Percentiles rank a stretch among this genome's conserved stretches.
phyloP scores from a whole-genome alignment of 2,329 filamentous ascomycete species.

The Teratosphaeria destructans region DNA sequence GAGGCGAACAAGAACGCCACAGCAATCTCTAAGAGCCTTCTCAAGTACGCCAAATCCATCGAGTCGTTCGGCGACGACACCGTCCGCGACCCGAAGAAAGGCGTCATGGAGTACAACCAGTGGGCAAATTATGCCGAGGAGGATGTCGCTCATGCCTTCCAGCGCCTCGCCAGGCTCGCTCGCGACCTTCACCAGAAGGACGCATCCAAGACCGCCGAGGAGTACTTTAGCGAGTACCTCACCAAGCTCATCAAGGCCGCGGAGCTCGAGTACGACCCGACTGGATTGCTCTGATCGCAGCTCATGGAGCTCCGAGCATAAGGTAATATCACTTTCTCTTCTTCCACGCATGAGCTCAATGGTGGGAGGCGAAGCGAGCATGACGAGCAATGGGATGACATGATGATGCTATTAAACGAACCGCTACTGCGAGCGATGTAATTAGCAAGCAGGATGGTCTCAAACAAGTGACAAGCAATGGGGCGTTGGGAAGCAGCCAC shows the following conservation, averaged over 20 bases:
- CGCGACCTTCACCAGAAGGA: slow-evolving; percentile 21
- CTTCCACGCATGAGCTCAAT: not conserved
- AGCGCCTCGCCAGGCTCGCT: slow-evolving; percentile 23
- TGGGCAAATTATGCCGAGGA: slow-evolving; percentile 25
- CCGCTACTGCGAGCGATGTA: not conserved
- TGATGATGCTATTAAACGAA: not conserved
- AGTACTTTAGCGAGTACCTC: slow-evolving; percentile 22
- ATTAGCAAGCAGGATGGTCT: not conserved
- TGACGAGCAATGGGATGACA: not conserved
- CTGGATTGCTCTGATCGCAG: slow-evolving; percentile 6
- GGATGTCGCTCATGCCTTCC: slow-evolving; percentile 17
- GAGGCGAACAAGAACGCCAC: not conserved
- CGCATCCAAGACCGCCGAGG: slow-evolving; percentile 11
- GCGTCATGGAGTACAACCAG: slow-evolving; percentile 16
- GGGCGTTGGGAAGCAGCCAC: not conserved
- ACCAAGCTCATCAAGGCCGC: slow-evolving; percentile 15
- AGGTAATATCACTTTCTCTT: not conserved
- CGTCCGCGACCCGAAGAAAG: not conserved
- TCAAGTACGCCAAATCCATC: not conserved
- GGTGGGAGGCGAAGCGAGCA: not conserved
- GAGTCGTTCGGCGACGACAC: not conserved
- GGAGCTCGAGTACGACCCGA: slow-evolving; percentile 15
- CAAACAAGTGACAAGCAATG: not conserved
- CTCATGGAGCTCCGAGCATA: not conserved
- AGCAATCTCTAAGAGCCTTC: not conserved